Conservation (phyloP, 2,329 filamentous ascomycete species). For the Lachnellula cervina region DNA sequence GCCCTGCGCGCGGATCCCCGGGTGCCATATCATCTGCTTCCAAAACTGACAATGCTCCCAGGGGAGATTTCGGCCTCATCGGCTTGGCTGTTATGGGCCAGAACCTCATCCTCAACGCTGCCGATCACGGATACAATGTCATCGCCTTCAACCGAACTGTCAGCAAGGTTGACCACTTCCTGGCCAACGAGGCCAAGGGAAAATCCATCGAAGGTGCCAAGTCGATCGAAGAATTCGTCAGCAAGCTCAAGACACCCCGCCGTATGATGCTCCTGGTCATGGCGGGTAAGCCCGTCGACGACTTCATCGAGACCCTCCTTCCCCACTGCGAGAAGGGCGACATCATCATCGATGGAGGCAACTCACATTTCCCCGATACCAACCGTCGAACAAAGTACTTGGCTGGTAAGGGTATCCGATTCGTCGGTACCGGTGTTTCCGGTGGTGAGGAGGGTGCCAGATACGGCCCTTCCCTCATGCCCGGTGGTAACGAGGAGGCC, state of each 20-base stretch:
- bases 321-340: conserved; percentile 79
- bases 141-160: conserved; percentile 98
- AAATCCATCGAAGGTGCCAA: conserved; percentile 94
- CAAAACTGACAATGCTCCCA: conserved; percentile 29
- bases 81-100: conserved; percentile 88
- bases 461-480: conserved; percentile 97
- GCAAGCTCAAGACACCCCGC: conserved; percentile 95
- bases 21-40: conserved; percentile 27
- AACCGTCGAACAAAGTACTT: conserved; percentile 96
- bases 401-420: conserved; percentile 79
- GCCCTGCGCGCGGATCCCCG: conserved; percentile 42
- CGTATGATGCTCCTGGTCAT: conserved; percentile 98
- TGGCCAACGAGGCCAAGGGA: conserved; percentile 85
- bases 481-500: conserved; percentile 95
- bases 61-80: conserved; percentile 79
- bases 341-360: conserved; percentile 99
- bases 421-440: conserved; percentile 95
- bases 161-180: conserved; percentile 93
- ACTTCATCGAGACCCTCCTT: conserved; percentile 95
- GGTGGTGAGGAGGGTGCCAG: conserved; percentile 99
- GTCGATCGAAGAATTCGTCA: conserved; percentile 87
- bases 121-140: conserved; percentile 91
- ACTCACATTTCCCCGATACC: conserved; percentile 98
- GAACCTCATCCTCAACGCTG: conserved; percentile 87
- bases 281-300: conserved; percentile 95